phyloP scores from a whole-genome alignment of 495 filamentous ascomycete species.

The Viridothelium virens region DNA sequence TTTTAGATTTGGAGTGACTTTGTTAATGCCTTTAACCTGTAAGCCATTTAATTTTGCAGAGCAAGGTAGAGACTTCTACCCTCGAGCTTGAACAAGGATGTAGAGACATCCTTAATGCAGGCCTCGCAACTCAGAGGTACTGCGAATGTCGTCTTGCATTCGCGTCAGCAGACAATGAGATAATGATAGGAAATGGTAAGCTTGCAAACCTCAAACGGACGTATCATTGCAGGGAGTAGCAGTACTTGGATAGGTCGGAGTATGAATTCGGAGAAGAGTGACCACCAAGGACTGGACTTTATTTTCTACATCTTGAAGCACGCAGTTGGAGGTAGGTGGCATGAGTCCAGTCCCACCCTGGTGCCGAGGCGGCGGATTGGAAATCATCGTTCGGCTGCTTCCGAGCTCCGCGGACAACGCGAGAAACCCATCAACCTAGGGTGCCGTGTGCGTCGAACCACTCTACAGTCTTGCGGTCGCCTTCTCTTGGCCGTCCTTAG shows the following conservation, averaged over 20 bases:
- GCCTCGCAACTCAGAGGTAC: conserved; percentile 85
- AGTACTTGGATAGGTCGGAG: not conserved
- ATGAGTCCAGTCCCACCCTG: not conserved
- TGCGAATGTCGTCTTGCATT: conserved; percentile 74
- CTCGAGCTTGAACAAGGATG: conserved; percentile 60
- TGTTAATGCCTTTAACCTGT: conserved; percentile 48
- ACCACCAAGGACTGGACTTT: not conserved
- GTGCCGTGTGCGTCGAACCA: not conserved
- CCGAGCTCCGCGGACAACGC: not conserved
- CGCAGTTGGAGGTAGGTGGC: not conserved
- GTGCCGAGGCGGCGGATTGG: not conserved
- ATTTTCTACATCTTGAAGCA: not conserved
- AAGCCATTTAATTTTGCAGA: not conserved
- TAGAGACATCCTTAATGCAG: conserved; percentile 78
- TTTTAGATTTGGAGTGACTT: conserved; percentile 56
- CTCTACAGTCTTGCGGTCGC: not conserved
- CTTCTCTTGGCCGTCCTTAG: not conserved
- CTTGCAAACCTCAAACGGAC: conserved; percentile 7
- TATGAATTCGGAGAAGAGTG: not conserved
- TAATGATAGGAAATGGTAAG: not conserved
- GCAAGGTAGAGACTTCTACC: conserved; percentile 39
- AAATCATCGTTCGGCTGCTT: conserved; percentile 6
- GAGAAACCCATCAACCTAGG: not conserved
- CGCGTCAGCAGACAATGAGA: not conserved
- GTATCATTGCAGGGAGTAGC: conserved; percentile 1